phyloP scores from a whole-genome alignment of 2,329 filamentous ascomycete species.

The Bipolaris cookei region DNA sequence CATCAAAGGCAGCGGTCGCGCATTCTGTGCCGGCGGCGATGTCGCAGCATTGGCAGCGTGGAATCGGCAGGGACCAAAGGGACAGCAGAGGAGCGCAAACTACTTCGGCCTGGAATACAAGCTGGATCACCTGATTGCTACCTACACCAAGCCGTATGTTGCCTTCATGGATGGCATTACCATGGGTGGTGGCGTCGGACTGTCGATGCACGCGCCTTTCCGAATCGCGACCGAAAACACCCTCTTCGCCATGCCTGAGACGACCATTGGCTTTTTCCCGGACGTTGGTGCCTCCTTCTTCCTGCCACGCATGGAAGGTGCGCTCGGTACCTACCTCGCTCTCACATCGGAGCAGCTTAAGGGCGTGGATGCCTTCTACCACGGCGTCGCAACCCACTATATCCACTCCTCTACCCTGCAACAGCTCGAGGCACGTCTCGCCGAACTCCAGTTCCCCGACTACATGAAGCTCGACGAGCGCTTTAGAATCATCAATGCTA shows the following conservation, averaged over 20 bases:
- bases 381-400: conserved; percentile 94
- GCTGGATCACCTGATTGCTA: conserved; percentile 93
- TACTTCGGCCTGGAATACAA: conserved; percentile 97
- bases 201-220: conserved; percentile 94
- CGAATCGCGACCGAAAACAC: conserved; percentile 95
- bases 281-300: conserved; percentile 98
- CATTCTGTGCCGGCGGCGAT: conserved; percentile 93
- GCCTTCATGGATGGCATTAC: conserved; percentile 98
- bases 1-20: conserved; percentile 86
- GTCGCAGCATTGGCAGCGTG: conserved; percentile 77
- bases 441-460: conserved; percentile 88
- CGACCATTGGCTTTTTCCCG: conserved; percentile 97
- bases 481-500: conserved; percentile 76
- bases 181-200: conserved; percentile 95
- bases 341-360: conserved; percentile 84
- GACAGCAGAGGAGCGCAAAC: conserved; percentile 75
- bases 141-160: conserved; percentile 90
- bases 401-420: conserved; percentile 87
- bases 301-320: conserved; percentile 84
- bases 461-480: conserved; percentile 68
- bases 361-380: conserved; percentile 86
- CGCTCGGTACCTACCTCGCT: conserved; percentile 88
- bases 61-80: conserved; percentile 71
- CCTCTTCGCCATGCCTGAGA: conserved; percentile 97
- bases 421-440: conserved; percentile 80